A percentile compares a stretch with the other conserved stretches of the same genome.
Evolutionary conservation across 2,329 filamentous ascomycete species (phyloP).

Genomic region (Fusarium begoniae): DNA sequence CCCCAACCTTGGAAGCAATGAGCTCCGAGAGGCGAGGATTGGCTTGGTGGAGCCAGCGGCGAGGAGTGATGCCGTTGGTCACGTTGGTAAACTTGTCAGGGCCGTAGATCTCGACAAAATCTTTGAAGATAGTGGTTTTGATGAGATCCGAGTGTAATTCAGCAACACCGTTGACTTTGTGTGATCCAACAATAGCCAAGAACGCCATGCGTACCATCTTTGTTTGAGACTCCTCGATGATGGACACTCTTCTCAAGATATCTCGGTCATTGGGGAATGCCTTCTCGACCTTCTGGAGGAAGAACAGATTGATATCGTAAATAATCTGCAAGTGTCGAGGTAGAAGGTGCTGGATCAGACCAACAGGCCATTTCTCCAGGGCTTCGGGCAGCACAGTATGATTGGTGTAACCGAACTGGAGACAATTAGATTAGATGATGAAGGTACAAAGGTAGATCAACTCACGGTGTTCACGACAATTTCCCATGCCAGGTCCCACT

Average conservation of each 20-base stretch:
- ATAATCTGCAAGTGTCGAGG: constrained; percentile 97
- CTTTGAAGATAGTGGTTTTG: constrained; percentile 99
- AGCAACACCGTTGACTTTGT: constrained; percentile 99
- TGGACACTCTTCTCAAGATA: constrained; percentile 86
- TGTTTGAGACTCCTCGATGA: constrained; percentile 95
- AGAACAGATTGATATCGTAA: constrained; percentile 96
- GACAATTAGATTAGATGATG: constrained; percentile 32
- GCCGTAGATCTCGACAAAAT: constrained; percentile 95
- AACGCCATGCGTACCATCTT: constrained; percentile 99
- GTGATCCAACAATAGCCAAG: constrained; percentile 93
- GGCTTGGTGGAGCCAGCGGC: constrained; percentile 96
- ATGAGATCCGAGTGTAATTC: constrained; percentile 98
- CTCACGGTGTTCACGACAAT: constrained; percentile 76
- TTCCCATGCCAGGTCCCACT: constrained; percentile 92
- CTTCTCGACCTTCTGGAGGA: constrained; percentile 90
- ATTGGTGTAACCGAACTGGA: constrained; percentile 92
- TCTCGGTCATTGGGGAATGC: constrained; percentile 90
- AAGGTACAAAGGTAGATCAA: constrained; percentile 11
- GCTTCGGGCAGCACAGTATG: constrained; percentile 98
- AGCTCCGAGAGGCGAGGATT: constrained; percentile 92
- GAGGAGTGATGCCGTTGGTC: constrained; percentile 96
- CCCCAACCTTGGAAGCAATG: constrained; percentile 88
- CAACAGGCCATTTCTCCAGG: constrained; percentile 97
- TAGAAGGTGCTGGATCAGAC: constrained; percentile 88
- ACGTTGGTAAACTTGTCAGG: constrained; percentile 99